Evolutionary conservation across 495 filamentous ascomycete species (phyloP), one percentile per base, ranked within the genome.

Genomic region (Hypomontagnella monticulosa): DNA sequence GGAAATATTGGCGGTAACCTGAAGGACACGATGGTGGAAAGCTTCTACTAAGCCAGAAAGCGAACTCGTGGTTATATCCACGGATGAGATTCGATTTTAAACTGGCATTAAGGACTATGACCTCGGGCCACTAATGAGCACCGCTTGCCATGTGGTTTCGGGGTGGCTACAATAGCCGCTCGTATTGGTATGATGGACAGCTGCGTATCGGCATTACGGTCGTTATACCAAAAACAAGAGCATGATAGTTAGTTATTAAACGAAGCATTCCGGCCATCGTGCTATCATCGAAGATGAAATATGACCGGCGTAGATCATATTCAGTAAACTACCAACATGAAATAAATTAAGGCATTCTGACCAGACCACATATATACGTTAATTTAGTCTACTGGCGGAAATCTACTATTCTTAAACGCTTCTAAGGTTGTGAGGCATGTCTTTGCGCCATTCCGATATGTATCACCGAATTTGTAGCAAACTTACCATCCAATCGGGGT

Each of bases 11-110:
- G 89, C 67, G 90, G 87, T 52, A 89, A 82, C 40, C 84, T 97
- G 76, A 97, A 97, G 86, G 93, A 97, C 76, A 93, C 93, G 43
- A 96, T 99, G 85, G 95, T 99, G 56, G 95, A 99, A 85, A 93
- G 89, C 65, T 99, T 97, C 78, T 99, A 99, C 78, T 99, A 83
- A 85, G 23, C 23, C 23, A 27, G 23, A 34, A 18, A 46, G 19
- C n/a, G 23, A 23, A 18, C 27, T 47, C 43, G 27, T 11, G 19
- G n/a, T 41, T 36, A 30, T 18, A 16, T n/a, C n/a, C n/a, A n/a
- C n/a, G n/a, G n/a, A n/a, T 18, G 14, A n/a, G 43, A 37, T 11
- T 56, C 23, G 51, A 5, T 42, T 59, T 54, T 12, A n/a, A 54
- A 7, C 40, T n/a, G 40, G 30, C 44, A 56, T 51, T 34, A 46